These are phyloP conservation scores for Maudiozyma serrabonitensis DNA, from an alignment of 805 yeast species.

Conservation along the genomic window DNA sequence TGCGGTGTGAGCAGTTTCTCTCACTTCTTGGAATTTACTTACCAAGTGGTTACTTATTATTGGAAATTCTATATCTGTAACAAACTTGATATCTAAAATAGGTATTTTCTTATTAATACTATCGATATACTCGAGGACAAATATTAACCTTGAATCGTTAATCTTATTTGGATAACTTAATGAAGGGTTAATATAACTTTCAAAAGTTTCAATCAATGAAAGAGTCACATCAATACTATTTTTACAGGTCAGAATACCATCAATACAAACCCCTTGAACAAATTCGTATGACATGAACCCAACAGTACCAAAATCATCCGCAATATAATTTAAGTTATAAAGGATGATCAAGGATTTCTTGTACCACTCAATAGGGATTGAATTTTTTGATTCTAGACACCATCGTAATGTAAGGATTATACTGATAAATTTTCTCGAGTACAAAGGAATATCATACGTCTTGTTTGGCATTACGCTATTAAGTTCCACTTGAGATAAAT, in stretches of 20 bases:
- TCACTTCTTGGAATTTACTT: slow-evolving; percentile 7
- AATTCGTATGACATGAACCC: slow-evolving; percentile 24
- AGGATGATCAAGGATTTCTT: slow-evolving; percentile 11
- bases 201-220: slow-evolving; percentile 4
- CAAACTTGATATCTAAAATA: slow-evolving; percentile 2
- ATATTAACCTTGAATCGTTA: slow-evolving; percentile 16
- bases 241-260: slow-evolving; percentile 2
- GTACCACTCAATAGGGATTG: slow-evolving; percentile 8
- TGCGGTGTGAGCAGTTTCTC: slow-evolving; percentile 20
- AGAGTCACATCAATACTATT: neutral
- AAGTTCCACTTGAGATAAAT: slow-evolving; percentile 10
- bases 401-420: slow-evolving; percentile 12
- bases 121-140: slow-evolving; percentile 18
- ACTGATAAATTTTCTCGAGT: slow-evolving; percentile 15
- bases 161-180: slow-evolving; percentile 9
- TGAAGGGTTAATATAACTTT: slow-evolving; percentile 6
- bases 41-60: slow-evolving; percentile 6
- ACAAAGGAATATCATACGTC: slow-evolving; percentile 10
- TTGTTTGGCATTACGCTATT: slow-evolving; percentile 5
- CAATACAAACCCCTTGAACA: slow-evolving; percentile 13
- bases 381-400: slow-evolving; percentile 6
- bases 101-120: slow-evolving; percentile 7
- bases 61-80: slow-evolving; percentile 7
- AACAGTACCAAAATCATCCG: slow-evolving; percentile 16
- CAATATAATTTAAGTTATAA: slow-evolving; percentile 17